phyloP scores from a whole-genome alignment of 441 rosid species.

The Erodium texanum region DNA sequence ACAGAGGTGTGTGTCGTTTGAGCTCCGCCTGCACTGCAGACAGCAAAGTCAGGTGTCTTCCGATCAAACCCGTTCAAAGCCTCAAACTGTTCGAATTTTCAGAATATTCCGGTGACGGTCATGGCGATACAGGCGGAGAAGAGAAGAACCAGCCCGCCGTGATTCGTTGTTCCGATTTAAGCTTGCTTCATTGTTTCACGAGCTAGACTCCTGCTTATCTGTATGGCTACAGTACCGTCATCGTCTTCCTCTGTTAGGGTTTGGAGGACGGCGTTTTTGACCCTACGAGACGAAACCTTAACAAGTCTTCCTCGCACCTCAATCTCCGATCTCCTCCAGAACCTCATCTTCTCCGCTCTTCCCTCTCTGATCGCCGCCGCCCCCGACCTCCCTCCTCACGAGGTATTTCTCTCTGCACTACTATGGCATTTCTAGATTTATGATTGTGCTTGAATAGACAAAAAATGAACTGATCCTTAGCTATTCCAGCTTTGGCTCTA shows the following conservation, averaged over 20 bases:
- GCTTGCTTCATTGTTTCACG: constrained; percentile 1
- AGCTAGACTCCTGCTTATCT: neutral
- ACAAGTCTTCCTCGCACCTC: constrained; percentile 20
- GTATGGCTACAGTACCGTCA: constrained; percentile 15
- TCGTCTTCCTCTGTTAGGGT: constrained; percentile 17
- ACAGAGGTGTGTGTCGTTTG: neutral
- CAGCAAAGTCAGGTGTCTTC: neutral
- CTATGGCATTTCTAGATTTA: neutral
- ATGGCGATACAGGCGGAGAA: neutral
- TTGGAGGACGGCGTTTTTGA: constrained; percentile 26
- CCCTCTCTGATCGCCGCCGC: constrained; percentile 18
- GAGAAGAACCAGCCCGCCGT: neutral
- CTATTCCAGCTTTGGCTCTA: neutral
- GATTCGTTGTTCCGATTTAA: neutral
- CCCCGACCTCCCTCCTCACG: constrained; percentile 20
- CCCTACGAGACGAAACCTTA: constrained; percentile 23
- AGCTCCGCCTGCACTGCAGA: constrained; percentile 1
- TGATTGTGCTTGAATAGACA: neutral
- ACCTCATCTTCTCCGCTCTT: constrained; percentile 20
- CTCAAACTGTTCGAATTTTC: neutral
- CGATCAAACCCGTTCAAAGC: neutral
- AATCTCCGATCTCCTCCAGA: constrained; percentile 21
- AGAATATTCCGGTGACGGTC: neutral
- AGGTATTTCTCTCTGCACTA: constrained; percentile 11
- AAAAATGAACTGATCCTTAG: neutral